Base-by-base conservation (phyloP, 2,329 filamentous ascomycete species). In the Fusarium staphyleae region DNA sequence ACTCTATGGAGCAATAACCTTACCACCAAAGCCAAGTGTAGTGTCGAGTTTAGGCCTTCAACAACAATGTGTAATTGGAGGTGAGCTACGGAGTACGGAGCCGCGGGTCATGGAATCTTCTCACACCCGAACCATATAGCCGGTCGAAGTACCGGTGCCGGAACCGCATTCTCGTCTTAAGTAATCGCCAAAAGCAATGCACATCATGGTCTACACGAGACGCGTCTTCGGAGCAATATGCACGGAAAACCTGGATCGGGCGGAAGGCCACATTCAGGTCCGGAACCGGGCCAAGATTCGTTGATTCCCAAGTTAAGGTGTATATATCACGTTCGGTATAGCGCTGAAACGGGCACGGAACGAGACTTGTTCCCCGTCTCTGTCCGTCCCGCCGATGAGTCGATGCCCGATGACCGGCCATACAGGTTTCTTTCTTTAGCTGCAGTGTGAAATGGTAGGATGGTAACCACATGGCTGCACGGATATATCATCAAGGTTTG, bases 381-480 rank as follows among this genome's bases (percentile, higher is more conserved):
- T 28, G 14, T 41, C 29, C 5, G 48, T 28, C 34, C 22, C 6
- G 45, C 36, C 45, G 24, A 33, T 45, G 22, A 29, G 33, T 28
- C 15, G 33, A 29, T 13, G 12, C 19, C 13, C 15, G 22, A 16
- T 29, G 19, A 50, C 28, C 33, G 39, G 39, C 32, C 47, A 44
- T 30, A 8, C n/a, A 22, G 18, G 16, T 12, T 32, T 37, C 13
- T 16, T 14, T 14, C n/a, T n/a, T n/a, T n/a, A n/a, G n/a, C n/a
- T n/a, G n/a, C n/a, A n/a, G n/a, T n/a, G n/a, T n/a, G n/a, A n/a
- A n/a, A n/a, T n/a, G n/a, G n/a, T n/a, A 29, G 12, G 52, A 52
- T 57, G 48, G 53, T 43, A 37, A 16, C 48, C 59, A 65, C 60
- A 65, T 59, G 62, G 56, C 37, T 37, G 40, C 57, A 62, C 60